phyloP scores from a whole-genome alignment of 1,139 yeast genomes.

The Geotrichum fermentans region DNA sequence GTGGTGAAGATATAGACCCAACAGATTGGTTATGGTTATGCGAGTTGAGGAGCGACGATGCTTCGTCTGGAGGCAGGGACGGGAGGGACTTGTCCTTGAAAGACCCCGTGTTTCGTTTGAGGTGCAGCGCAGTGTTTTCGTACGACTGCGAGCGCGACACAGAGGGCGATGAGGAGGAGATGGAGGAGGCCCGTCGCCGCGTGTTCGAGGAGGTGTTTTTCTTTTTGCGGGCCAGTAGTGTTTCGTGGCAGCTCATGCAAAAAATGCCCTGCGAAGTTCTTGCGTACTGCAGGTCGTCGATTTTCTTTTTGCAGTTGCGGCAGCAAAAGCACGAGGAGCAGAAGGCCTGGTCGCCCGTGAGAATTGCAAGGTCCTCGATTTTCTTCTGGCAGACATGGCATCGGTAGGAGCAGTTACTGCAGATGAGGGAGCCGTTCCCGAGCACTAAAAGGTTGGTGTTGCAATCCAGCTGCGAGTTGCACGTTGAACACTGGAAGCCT shows the following conservation, averaged over 20 bases:
- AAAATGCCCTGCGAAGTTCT: conserved; percentile 90
- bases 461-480: conserved; percentile 72
- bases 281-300: conserved; percentile 87
- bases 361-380: conserved; percentile 91
- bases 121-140: neutral
- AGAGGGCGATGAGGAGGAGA: conserved; percentile 9
- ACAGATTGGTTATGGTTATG: neutral
- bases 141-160: neutral
- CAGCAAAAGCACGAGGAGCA: conserved; percentile 90
- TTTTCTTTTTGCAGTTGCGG: conserved; percentile 79
- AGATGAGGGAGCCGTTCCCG: conserved; percentile 87
- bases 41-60: neutral
- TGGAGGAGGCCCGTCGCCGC: conserved; percentile 7
- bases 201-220: conserved; percentile 5
- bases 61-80: conserved; percentile 26
- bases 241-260: conserved; percentile 90
- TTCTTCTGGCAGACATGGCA: conserved; percentile 85
- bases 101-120: neutral
- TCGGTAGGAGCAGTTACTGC: conserved; percentile 84
- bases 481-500: conserved; percentile 76
- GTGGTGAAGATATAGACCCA: conserved; percentile 7
- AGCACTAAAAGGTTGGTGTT: conserved; percentile 84
- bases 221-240: conserved; percentile 62
- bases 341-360: conserved; percentile 90
- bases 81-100: conserved; percentile 31